phyloP scores from a whole-genome alignment of 352 stramenopile species.

The Phytophthora megakarya region DNA sequence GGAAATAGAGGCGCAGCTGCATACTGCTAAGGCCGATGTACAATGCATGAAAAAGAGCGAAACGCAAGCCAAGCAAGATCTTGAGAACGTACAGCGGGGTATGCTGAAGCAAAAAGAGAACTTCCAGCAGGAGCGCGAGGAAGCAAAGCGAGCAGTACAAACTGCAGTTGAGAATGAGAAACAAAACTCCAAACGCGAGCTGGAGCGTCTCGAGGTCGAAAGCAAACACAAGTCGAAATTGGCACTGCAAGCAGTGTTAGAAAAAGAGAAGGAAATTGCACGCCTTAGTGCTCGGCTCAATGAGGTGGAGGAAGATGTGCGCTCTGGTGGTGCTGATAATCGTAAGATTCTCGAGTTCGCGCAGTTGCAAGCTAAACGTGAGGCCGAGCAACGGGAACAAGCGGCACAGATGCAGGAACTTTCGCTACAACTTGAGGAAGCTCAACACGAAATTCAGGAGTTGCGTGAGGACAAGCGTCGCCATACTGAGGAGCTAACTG shows the following conservation, averaged over 20 bases:
- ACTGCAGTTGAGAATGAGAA: constrained; percentile 50
- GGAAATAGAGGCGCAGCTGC: constrained; percentile 62
- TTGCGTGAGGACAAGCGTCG: constrained; percentile 60
- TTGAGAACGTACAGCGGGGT: constrained; percentile 67
- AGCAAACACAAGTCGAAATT: constrained; percentile 88
- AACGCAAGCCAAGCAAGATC: constrained; percentile 27
- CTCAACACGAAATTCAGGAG: constrained; percentile 54
- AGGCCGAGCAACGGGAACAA: constrained; percentile 68
- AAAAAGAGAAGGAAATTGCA: constrained; percentile 81
- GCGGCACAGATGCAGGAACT: constrained; percentile 60
- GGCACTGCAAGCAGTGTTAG: constrained; percentile 75
- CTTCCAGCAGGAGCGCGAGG: constrained; percentile 41
- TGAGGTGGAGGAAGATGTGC: constrained; percentile 85
- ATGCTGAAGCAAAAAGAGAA: constrained; percentile 31
- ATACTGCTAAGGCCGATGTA: constrained; percentile 59
- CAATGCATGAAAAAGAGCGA: constrained; percentile 45
- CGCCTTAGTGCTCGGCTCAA: constrained; percentile 55
- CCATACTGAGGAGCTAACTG: constrained; percentile 72
- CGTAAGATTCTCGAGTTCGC: constrained; percentile 90
- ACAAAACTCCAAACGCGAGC: constrained; percentile 50
- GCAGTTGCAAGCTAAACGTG: constrained; percentile 82
- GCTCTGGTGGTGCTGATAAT: constrained; percentile 80
- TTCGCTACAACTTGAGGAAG: constrained; percentile 45
- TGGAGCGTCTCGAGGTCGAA: constrained; percentile 73
- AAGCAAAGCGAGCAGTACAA: constrained; percentile 39